These are phyloP conservation scores for Arthrobotrys megalospora DNA, from an alignment of 2,329 filamentous ascomycete species.

Conservation along the genomic window DNA sequence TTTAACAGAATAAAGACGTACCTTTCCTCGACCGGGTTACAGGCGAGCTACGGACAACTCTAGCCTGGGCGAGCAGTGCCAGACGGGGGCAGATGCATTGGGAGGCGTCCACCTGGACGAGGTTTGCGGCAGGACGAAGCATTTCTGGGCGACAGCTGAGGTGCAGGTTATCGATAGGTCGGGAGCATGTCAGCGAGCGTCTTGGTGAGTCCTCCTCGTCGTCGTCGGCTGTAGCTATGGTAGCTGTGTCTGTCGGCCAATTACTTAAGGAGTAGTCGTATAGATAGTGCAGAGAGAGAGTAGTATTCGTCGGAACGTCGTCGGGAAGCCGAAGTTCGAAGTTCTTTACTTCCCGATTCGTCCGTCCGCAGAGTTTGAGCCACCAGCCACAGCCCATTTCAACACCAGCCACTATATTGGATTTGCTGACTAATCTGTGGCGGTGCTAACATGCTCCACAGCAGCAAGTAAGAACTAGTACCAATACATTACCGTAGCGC, in stretches of 20 bases:
- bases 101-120: constrained; percentile 40
- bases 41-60: not conserved
- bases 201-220: constrained; percentile 3
- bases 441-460: not conserved
- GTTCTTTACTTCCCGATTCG: no score
- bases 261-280: no score
- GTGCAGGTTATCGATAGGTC: constrained; percentile 32
- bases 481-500: not conserved
- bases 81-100: constrained; percentile 43
- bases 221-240: not conserved
- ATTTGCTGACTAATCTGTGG: constrained; percentile 7
- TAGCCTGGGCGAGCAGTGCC: constrained; percentile 36
- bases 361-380: no score
- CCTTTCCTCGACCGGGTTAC: constrained; percentile 3
- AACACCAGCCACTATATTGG: no score
- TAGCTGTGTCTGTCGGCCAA: no score
- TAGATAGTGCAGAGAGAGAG: no score
- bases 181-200: constrained; percentile 31
- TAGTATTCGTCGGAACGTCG: no score
- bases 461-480: not conserved
- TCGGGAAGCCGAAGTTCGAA: no score
- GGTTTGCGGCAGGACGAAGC: constrained; percentile 35
- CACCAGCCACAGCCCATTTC: no score
- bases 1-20: not conserved
- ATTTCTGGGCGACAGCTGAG: constrained; percentile 6